Base-by-base conservation (phyloP, 2,329 filamentous ascomycete species). In the Diatrype stigma region DNA sequence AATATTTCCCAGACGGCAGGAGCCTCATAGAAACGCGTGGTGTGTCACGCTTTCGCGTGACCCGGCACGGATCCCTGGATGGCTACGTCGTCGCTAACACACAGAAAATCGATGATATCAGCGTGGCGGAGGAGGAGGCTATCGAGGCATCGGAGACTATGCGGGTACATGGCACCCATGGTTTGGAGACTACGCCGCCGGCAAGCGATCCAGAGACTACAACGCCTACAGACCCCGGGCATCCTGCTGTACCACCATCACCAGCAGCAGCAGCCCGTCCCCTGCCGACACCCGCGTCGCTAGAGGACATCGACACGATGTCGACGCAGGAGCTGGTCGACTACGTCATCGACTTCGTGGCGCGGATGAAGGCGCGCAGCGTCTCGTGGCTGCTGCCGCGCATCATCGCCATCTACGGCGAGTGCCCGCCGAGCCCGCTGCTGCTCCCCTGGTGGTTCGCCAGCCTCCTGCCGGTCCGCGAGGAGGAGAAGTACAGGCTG, bases 371-470 rank as follows among this genome's bases (percentile, higher is more conserved):
- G 49, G 76, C 77, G 5, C 75, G 83, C 48, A 88, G 85, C 51
- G 87, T 85, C 0, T 79, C 81, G 0, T 96, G 90, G 90, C 73
- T 95, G 26, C 82, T 88, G 50, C 78, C 84, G 38, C 81, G 86
- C 8, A 85, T 92, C 32, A 73, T 92, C 28, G 73, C 82, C 30
- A 84, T 88, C 6, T 94, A 93, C 57, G 91, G 91, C 12, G 82
- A 87, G 51, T 86, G 86, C 19, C 91, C 90, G 0, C 75, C 81
- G 16, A 89, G 96, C 61, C 85, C 90, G 1, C 85, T 85, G 3
- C 67, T 82, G 1, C 94, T 96, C 58, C 89, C 91, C 0, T 96
- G 91, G 79, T 96, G 92, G 92, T 87, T 96, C 58, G 91, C 88
- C 10, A 89, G 84, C 62, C 84, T 94, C 19, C 70, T 96, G 12